Evolutionary conservation across 805 yeast genomes (phyloP), one percentile per base, ranked within the genome.

Genomic region (Nakazawaea populi): DNA sequence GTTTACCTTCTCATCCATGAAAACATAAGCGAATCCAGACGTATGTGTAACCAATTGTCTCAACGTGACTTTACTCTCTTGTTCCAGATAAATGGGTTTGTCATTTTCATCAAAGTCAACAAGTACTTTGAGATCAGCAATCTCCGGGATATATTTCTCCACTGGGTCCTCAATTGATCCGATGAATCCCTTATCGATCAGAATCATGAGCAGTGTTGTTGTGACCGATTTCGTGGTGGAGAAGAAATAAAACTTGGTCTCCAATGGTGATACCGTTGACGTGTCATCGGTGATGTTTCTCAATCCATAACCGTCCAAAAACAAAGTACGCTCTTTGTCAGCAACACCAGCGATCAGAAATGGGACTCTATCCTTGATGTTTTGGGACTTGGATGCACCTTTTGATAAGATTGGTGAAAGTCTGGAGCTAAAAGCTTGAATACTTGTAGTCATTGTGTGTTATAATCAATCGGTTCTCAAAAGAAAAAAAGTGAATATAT

Each of bases 21-120:
- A 66, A 4, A 60, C 48, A 53, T 71, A 71, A 18, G 64, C 63
- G n/a, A 71, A 61, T 2, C 75, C 75, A 8, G 73, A 61, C 5
- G 74, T 70, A 51, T 71, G 75, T 1, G 69, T 56, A 40, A 71
- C 47, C 42, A 71, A 59, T 55, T 61, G 65, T 54, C 68, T 58
- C 34, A 69, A 50, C 6, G 75, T 71, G 49, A 69, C 64, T 37
- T 60, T 56, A 27, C 55, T 60, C 48, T 59, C 67, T 38, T 61
- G 61, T 18, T 59, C 55, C 1, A 44, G 60, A 28, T 65, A 54
- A 9, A 58, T 49, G 1, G 60, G 55, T 10, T 64, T 50, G 4
- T 48, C 47, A 9, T 32, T 32, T 7, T 54, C 62, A 27, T 59
- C 62, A 37, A 54, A 50, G 24, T 56, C 58, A 0, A 56, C 46